phyloP scores from a whole-genome alignment of 371 early-diverging fungal species.

The Mortierella sp. region DNA sequence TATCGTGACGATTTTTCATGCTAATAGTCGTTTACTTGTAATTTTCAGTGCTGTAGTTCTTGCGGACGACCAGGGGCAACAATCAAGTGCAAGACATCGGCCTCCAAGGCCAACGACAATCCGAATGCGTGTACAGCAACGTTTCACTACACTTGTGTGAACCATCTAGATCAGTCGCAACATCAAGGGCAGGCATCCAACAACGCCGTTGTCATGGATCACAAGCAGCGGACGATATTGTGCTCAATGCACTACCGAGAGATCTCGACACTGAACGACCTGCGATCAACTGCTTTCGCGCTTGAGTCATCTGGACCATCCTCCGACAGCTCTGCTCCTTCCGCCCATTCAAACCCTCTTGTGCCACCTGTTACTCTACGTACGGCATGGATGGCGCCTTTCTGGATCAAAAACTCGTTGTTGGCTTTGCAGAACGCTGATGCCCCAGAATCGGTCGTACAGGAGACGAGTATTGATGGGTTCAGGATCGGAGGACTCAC shows the following conservation, averaged over 20 bases:
- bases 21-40: neutral
- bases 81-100: slow-evolving; percentile 29
- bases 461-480: neutral
- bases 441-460: neutral
- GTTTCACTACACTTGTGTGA: slow-evolving; percentile 25
- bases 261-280: slow-evolving; percentile 29
- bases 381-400: neutral
- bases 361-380: neutral
- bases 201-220: slow-evolving; percentile 26
- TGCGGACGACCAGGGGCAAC: slow-evolving; percentile 27
- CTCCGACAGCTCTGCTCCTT: neutral
- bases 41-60: slow-evolving; percentile 21
- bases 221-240: slow-evolving; percentile 22
- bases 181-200: neutral
- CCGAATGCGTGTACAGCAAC: slow-evolving; percentile 25
- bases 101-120: slow-evolving; percentile 4
- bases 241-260: slow-evolving; percentile 36
- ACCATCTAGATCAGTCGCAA: neutral
- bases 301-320: slow-evolving; percentile 13
- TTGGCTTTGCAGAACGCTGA: neutral
- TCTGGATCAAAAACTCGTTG: slow-evolving; percentile 16
- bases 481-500: slow-evolving; percentile 23
- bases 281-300: slow-evolving; percentile 23
- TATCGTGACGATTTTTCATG: neutral
- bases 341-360: neutral